Evolutionary conservation across 441 rosid species (phyloP), one percentile per base, ranked within the genome.

Genomic region (Pelargonium citronellum): DNA sequence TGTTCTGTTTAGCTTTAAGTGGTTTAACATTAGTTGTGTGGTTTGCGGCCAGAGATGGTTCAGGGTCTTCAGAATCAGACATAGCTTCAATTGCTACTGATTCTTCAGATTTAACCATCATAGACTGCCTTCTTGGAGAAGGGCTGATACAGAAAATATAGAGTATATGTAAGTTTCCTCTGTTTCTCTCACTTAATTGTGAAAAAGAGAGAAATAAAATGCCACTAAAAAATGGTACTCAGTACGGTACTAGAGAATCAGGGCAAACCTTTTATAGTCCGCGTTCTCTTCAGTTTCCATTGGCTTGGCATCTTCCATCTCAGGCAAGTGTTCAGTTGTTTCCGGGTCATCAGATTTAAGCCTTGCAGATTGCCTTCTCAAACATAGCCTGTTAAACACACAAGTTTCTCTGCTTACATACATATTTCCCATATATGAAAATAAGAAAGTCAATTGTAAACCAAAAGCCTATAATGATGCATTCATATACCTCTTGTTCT

Each of bases 321-420:
- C 79, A 64, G 63, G 69, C 47, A 74, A 47, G 37, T 72, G 74
- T 63, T 77, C 75, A 67, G 70, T 62, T 7, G 72, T 70, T 78
- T 73, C 79, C 64, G 64, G 73, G 60, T 34, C 73, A 53, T 71
- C 72, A 76, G 81, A 43, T 69, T 22, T 69, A 67, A 44, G 51
- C 62, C 74, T 73, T 19, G 75, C 55, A 64, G 82, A 75, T 68
- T 67, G 84, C 74, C 82, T 81, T 81, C 79, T 75, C 58, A 63
- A 20, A 64, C 66, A 76, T 63, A 24, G 66, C 53, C 87, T 77
- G 80, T 61, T 67, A 74, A 68, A 41, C 19, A 53, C n/a, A 17
- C 20, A 53, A 8, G 15, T 53, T 53, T n/a, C 20, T 19, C 22
- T 53, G 19, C 60, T 53, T 53, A 10, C 0, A 6, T 53, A 15